Evolutionary conservation across 2,329 filamentous ascomycete species (phyloP).

Genomic region (Sporothrix globosa): DNA sequence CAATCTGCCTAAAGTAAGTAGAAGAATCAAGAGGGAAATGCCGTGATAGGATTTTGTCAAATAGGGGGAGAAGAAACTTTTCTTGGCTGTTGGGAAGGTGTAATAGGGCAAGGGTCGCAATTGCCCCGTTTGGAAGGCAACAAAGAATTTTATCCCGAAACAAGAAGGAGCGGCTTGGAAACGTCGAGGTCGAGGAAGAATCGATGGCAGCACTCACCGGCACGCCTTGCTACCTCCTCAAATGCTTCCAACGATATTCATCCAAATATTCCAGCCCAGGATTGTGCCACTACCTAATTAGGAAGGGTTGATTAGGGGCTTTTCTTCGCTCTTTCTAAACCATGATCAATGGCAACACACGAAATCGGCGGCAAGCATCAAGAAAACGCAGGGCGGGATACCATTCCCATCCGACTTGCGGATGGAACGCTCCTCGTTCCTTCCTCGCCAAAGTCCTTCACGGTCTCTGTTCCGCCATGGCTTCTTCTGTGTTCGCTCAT

Average conservation of each 20-base stretch:
- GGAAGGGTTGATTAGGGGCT: background rate
- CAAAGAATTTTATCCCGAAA: slow-evolving; percentile 5
- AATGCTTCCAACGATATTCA: background rate
- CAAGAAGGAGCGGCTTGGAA: slow-evolving; percentile 16
- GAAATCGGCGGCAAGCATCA: background rate
- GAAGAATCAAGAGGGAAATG: background rate
- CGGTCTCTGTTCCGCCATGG: background rate
- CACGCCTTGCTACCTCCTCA: background rate
- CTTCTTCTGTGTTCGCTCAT: background rate
- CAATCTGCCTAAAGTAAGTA: background rate
- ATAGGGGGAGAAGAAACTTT: background rate
- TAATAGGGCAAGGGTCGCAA: background rate
- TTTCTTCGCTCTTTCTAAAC: slow-evolving; percentile 5
- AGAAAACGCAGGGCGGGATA: slow-evolving; percentile 21
- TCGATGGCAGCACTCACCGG: background rate
- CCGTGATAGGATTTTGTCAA: background rate
- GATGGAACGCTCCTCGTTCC: slow-evolving; percentile 31
- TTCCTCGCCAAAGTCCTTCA: background rate
- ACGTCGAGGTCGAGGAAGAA: too few species aligned
- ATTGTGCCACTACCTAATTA: background rate
- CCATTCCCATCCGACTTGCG: slow-evolving; percentile 24
- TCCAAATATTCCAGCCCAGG: background rate
- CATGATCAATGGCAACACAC: background rate
- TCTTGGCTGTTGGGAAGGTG: slow-evolving; percentile 5
- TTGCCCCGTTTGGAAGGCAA: slow-evolving; percentile 6